Evolutionary conservation across 768 basidiomycete genomes (phyloP).

Genomic region (Xerocomus brunneocitrinus): DNA sequence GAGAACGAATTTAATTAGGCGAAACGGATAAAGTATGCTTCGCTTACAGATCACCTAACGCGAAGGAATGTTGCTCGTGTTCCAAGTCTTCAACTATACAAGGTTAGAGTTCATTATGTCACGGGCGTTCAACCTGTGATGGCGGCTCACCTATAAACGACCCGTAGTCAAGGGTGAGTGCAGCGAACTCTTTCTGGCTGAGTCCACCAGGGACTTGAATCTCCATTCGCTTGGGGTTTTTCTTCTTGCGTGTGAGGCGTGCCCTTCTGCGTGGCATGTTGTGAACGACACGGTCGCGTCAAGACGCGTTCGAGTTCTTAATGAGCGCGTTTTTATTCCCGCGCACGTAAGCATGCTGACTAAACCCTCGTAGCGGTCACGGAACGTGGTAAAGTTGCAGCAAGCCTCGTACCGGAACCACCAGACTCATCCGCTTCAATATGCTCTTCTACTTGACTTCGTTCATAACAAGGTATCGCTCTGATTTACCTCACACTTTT

Average conservation of each 20-base stretch:
- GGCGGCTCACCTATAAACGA: conserved; percentile 18
- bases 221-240: background rate
- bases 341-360: conserved; percentile 23
- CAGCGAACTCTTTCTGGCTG: conserved; percentile 9
- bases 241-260: conserved; percentile 19
- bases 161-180: conserved; percentile 1
- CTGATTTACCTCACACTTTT: conserved; percentile 25
- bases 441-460: conserved; percentile 43
- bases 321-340: conserved; percentile 20
- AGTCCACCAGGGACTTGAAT: conserved; percentile 3
- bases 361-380: background rate
- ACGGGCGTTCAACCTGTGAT: background rate
- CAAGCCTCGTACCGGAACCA: background rate
- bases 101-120: background rate
- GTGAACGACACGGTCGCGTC: conserved; percentile 18
- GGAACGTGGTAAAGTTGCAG: conserved; percentile 14
- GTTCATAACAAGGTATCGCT: conserved; percentile 36
- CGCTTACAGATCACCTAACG: conserved; percentile 34
- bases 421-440: conserved; percentile 8
- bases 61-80: conserved; percentile 24
- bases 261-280: conserved; percentile 25
- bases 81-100: conserved; percentile 13
- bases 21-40: background rate
- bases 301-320: conserved; percentile 20
- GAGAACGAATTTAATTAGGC: background rate